These are phyloP conservation scores for Paecilomyces sp. DNA, from an alignment of 2,329 filamentous ascomycete species.

Conservation along the genomic window DNA sequence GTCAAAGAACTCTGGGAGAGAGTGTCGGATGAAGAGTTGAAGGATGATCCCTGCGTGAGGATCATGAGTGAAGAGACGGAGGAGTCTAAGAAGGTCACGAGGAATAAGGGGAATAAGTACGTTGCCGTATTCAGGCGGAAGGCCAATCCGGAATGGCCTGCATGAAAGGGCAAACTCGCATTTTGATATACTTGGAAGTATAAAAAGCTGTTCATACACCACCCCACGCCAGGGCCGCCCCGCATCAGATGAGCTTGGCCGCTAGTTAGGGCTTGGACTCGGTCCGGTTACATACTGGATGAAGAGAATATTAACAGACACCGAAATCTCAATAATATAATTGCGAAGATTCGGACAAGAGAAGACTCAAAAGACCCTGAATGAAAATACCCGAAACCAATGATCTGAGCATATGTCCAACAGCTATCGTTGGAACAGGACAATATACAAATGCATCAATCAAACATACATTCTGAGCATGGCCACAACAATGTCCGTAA, in stretches of 20 bases:
- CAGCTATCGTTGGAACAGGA: neutral
- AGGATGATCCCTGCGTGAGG: constrained; percentile 52
- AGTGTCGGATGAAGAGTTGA: constrained; percentile 50
- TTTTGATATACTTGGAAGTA: neutral
- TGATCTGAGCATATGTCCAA: neutral
- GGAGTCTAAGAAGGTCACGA: constrained; percentile 91
- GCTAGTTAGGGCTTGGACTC: neutral
- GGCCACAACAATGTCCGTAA: neutral
- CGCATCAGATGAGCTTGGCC: neutral
- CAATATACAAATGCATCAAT: neutral
- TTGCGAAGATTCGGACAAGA: neutral
- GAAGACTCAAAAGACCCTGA: neutral
- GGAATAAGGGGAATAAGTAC: constrained; percentile 86
- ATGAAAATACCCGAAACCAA: neutral
- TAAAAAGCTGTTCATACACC: neutral
- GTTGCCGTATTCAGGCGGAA: constrained; percentile 79
- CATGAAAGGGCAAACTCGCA: constrained; percentile 4
- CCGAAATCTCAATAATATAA: neutral
- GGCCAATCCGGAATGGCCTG: constrained; percentile 68
- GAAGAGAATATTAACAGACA: neutral
- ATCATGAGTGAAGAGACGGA: constrained; percentile 74
- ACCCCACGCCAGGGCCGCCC: neutral
- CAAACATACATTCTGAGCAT: neutral
- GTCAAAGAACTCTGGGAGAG: constrained; percentile 62
- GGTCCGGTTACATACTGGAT: neutral